Percentiles rank a stretch among this genome's conserved stretches.
Conservation (phyloP, 73 alveolate genomes). For the Paramecium bursaria region DNA sequence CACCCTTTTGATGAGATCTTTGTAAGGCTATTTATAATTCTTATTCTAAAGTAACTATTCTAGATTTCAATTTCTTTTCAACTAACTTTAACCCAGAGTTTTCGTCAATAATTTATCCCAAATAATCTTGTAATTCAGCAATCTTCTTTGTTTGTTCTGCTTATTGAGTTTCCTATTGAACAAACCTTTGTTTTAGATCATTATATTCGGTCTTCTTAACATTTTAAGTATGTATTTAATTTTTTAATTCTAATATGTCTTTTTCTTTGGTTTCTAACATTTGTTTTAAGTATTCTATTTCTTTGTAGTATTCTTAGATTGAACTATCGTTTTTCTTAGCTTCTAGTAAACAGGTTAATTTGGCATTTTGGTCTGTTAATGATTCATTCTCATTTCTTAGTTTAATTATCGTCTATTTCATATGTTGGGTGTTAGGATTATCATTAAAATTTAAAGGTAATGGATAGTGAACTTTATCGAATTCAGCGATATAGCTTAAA, state of each 20-base stretch:
- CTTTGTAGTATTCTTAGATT: conserved; percentile 7
- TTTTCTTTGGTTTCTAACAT: background rate
- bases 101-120: conserved; percentile 19
- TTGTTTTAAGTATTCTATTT: background rate
- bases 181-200: background rate
- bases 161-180: background rate
- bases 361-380: background rate
- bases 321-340: background rate
- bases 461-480: conserved; percentile 84
- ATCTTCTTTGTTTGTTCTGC: background rate
- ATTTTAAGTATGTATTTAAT: background rate
- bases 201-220: background rate
- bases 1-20: background rate
- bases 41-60: conserved; percentile 22
- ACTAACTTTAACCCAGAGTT: background rate
- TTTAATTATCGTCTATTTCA: conserved; percentile 73
- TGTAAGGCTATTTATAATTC: background rate
- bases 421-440: conserved; percentile 73
- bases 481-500: conserved; percentile 73
- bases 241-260: conserved; percentile 26
- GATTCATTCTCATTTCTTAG: conserved; percentile 72
- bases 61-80: conserved; percentile 13
- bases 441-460: conserved; percentile 73
- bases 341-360: background rate
- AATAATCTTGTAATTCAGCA: conserved; percentile 3